Evolutionary conservation across 2,329 filamentous ascomycete genomes (phyloP).

Genomic region (Fusarium metavorans): DNA sequence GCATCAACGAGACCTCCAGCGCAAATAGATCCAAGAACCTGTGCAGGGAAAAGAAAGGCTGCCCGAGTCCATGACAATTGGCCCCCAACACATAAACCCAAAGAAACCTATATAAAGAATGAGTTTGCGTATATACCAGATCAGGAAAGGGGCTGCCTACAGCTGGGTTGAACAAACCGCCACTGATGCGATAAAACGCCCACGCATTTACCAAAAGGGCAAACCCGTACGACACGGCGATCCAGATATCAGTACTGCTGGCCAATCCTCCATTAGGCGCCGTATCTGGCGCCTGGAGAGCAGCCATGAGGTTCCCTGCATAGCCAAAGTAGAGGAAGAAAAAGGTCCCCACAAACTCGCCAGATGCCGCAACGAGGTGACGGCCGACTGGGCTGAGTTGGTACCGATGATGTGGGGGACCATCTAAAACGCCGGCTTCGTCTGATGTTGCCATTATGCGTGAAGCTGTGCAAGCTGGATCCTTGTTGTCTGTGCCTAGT

Average conservation of each 20-base stretch:
- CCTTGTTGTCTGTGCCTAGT: neutral
- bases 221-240: conserved; percentile 40
- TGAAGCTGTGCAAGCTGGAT: neutral
- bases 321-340: conserved; percentile 43
- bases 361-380: conserved; percentile 39
- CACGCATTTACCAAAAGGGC: conserved; percentile 64
- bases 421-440: neutral
- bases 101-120: conserved; percentile 26
- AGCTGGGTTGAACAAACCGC: conserved; percentile 58
- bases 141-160: neutral
- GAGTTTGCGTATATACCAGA: neutral
- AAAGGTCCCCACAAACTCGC: conserved; percentile 37
- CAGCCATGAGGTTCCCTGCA: conserved; percentile 38
- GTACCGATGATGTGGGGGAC: neutral
- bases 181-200: conserved; percentile 65
- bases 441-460: neutral
- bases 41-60: conserved; percentile 61
- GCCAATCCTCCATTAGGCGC: conserved; percentile 21
- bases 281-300: conserved; percentile 20
- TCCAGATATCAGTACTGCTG: conserved; percentile 28
- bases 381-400: conserved; percentile 30
- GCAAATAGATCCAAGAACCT: conserved; percentile 67
- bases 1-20: conserved; percentile 66
- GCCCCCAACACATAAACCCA: conserved; percentile 33
- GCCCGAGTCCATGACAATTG: conserved; percentile 36